Evolutionary conservation across 345 rosid species (phyloP).

Genomic region (Melastoma malabathricum): DNA sequence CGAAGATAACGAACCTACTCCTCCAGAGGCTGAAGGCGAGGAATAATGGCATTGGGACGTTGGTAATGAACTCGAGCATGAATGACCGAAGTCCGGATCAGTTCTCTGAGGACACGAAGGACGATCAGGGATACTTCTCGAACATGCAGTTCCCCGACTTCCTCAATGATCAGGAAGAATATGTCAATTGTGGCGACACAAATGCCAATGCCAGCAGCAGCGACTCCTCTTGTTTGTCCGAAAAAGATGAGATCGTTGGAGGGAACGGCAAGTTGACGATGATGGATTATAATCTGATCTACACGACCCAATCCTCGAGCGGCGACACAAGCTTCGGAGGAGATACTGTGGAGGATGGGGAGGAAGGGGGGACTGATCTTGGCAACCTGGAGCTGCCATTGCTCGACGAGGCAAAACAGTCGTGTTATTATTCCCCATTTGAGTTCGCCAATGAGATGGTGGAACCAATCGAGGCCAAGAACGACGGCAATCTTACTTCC

Average conservation of each 20-base stretch:
- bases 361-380: slow-evolving; percentile 9
- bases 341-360: slow-evolving; percentile 14
- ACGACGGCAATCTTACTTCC: slow-evolving; percentile 24
- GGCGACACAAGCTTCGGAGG: slow-evolving; percentile 9
- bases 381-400: slow-evolving; percentile 30
- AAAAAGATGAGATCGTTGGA: slow-evolving; percentile 10
- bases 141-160: slow-evolving; percentile 26
- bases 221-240: slow-evolving; percentile 23
- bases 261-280: slow-evolving; percentile 10
- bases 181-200: not conserved
- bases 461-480: slow-evolving; percentile 22
- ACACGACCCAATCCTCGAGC: slow-evolving; percentile 15
- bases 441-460: slow-evolving; percentile 40
- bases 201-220: slow-evolving; percentile 4
- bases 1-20: slow-evolving; percentile 12
- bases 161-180: slow-evolving; percentile 28
- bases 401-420: slow-evolving; percentile 21
- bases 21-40: slow-evolving; percentile 8
- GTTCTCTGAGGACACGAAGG: no score
- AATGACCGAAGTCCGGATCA: no score
- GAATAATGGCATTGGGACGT: not conserved
- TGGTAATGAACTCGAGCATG: no score
- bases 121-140: slow-evolving; percentile 6
- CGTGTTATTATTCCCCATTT: slow-evolving; percentile 32
- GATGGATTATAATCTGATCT: slow-evolving; percentile 7